Evolutionary conservation across 2,329 filamentous ascomycete genomes (phyloP).

Genomic region (Colletotrichum musicola): DNA sequence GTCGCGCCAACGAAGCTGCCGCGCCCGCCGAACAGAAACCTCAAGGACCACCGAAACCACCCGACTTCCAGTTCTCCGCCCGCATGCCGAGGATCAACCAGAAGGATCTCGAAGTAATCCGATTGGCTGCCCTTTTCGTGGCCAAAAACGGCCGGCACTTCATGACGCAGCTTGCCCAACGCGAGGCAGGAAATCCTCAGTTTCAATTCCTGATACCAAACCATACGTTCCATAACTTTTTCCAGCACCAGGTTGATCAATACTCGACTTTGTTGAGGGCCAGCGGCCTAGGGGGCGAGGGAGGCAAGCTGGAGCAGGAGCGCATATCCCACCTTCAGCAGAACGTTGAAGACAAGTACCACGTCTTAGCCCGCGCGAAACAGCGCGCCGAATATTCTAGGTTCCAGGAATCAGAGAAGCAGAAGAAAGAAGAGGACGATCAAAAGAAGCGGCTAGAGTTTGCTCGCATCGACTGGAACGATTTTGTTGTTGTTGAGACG

Average conservation of each 20-base stretch:
- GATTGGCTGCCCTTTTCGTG: slow-evolving; percentile 88
- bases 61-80: slow-evolving; percentile 92
- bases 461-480: slow-evolving; percentile 96
- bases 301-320: slow-evolving; percentile 77
- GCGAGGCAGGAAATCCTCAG: slow-evolving; percentile 90
- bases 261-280: slow-evolving; percentile 84
- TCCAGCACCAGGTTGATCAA: slow-evolving; percentile 91
- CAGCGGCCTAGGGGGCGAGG: slow-evolving; percentile 74
- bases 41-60: slow-evolving; percentile 85
- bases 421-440: slow-evolving; percentile 88
- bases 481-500: slow-evolving; percentile 96
- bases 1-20: slow-evolving; percentile 74
- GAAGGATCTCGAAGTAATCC: slow-evolving; percentile 83
- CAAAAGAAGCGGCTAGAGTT: slow-evolving; percentile 82
- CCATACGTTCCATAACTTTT: slow-evolving; percentile 96
- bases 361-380: slow-evolving; percentile 83
- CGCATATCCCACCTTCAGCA: slow-evolving; percentile 79
- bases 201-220: slow-evolving; percentile 97
- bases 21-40: slow-evolving; percentile 71
- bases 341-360: slow-evolving; percentile 83
- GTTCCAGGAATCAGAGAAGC: slow-evolving; percentile 85
- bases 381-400: slow-evolving; percentile 90
- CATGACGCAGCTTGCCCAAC: slow-evolving; percentile 89
- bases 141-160: slow-evolving; percentile 94
- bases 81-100: slow-evolving; percentile 98